phyloP scores from a whole-genome alignment of 129 eudicot species.

The Ambrosia artemisiifolia region DNA sequence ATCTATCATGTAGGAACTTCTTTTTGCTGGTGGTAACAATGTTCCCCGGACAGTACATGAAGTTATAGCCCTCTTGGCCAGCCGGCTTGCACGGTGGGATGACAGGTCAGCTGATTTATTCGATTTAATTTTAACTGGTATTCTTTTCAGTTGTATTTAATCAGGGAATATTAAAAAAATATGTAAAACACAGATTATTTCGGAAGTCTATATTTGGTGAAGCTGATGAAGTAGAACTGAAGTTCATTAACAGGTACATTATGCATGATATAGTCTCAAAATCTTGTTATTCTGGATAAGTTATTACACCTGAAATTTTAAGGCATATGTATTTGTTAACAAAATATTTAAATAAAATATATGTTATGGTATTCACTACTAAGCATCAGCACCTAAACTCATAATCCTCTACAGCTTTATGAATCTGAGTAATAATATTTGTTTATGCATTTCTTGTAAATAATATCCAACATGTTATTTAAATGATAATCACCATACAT shows the following conservation, averaged over 20 bases:
- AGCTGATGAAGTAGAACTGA: conserved; percentile 94
- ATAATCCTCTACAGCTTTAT: not conserved
- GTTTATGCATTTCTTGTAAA: not conserved
- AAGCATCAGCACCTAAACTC: not conserved
- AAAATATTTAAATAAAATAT: too few relatives aligned
- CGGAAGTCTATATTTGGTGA: conserved; percentile 89
- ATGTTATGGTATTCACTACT: not conserved
- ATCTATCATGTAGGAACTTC: conserved; percentile 63
- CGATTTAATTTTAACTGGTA: not conserved
- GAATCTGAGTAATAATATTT: not conserved
- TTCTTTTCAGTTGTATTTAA: conserved; percentile 2
- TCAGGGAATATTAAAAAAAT: not conserved
- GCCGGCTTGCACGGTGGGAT: conserved; percentile 98
- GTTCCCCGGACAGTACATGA: conserved; percentile 83
- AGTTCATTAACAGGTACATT: conserved; percentile 82
- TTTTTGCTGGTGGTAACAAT: conserved; percentile 79
- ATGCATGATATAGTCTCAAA: not conserved
- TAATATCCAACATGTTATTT: not conserved
- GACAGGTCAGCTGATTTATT: conserved; percentile 57
- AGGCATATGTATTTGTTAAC: not conserved
- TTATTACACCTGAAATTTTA: not conserved
- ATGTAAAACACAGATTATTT: conserved; percentile 45
- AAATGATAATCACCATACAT: not conserved
- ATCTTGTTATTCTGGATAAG: conserved; percentile 7
- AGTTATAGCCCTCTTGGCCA: conserved; percentile 75